Base-by-base conservation (phyloP, 2,329 filamentous ascomycete species). In the Zopfia rhizophila region DNA sequence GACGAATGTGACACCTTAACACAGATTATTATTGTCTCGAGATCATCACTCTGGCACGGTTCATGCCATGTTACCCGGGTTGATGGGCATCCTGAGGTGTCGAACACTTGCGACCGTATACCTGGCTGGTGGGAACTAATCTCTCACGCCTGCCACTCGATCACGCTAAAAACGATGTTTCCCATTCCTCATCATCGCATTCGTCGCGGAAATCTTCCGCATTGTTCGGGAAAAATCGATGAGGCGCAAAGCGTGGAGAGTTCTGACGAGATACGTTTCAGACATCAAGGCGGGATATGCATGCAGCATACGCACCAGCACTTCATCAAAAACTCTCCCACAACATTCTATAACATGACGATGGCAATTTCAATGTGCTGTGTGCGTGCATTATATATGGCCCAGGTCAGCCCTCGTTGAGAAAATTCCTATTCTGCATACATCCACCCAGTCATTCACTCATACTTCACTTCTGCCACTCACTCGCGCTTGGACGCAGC, bases 401-500 rank as follows among this genome's bases (percentile, higher is more conserved):
- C 28, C n/a, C 18, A 14, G 38, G 35, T n/a, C 30, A 11, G 19
- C n/a, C 30, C 27, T 21, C 29, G 21, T 22, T 23, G 7, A 13
- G 14, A 31, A 19, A n/a, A n/a, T n/a, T n/a, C 16, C 22, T 18
- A 25, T 23, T 28, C 5, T 35, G 17, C 31, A 36, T 47, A 23
- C 11, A 44, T 36, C 22, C 51, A 52, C 42, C 22, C 33, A 36
- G 23, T 54, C 48, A 27, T 58, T 52, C 42, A 33, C 33, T n/a
- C 22, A 18, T 25, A 12, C 25, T 55, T 51, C 48, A 37, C 24
- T 53, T 43, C 35, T 49, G 35, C 51, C 48, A 29, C 32, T 55
- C 51, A 56, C 52, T 58, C 22, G 59, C 61, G 60, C 58, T 54
- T 42, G 55, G 55, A n/a, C 59, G 58, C 57, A 43, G 48, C 48